Evolutionary conservation across 352 stramenopile species (phyloP).

Genomic region (Globisporangium takayamanum): DNA sequence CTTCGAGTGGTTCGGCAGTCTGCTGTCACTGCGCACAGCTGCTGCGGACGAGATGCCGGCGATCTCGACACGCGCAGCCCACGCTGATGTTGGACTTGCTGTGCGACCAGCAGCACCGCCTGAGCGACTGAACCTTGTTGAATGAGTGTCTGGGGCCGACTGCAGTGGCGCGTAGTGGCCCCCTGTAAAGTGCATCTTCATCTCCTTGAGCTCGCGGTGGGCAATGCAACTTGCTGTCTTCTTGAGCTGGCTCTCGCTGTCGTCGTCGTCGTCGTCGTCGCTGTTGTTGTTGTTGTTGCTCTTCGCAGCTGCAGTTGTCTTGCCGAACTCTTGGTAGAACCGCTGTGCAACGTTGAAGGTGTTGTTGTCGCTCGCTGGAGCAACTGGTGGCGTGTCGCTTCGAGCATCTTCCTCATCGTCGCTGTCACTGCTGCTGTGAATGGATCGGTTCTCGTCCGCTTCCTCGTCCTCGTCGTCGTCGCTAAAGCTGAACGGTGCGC

Average conservation of each 20-base stretch:
- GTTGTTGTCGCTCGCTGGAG: slow-evolving; percentile 9
- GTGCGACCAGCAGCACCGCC: neutral
- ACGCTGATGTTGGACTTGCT: slow-evolving; percentile 19
- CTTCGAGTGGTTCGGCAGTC: slow-evolving; percentile 3
- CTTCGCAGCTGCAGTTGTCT: slow-evolving; percentile 4
- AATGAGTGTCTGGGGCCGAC: neutral
- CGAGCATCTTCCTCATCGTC: neutral
- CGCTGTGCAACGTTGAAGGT: slow-evolving; percentile 23
- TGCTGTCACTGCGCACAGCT: neutral
- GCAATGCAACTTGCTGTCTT: slow-evolving; percentile 50
- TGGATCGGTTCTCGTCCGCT: neutral
- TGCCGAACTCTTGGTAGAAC: slow-evolving; percentile 33
- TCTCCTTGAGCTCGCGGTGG: slow-evolving; percentile 38
- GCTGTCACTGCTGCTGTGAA: neutral
- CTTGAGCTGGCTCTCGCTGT: slow-evolving; percentile 41
- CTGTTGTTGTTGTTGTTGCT: slow-evolving; percentile 10
- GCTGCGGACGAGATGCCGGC: slow-evolving; percentile 28
- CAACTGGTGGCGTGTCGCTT: neutral
- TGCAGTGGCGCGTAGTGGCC: slow-evolving; percentile 37
- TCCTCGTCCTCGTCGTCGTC: slow-evolving; percentile 2
- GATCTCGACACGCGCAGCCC: slow-evolving; percentile 55
- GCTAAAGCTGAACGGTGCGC: neutral
- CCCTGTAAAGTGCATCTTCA: slow-evolving; percentile 30
- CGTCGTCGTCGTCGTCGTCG: slow-evolving; percentile 38
- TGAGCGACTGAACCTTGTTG: neutral